Evolutionary conservation across 495 filamentous ascomycete species (phyloP), one percentile per base, ranked within the genome.

Genomic region (Penicillium canariense): DNA sequence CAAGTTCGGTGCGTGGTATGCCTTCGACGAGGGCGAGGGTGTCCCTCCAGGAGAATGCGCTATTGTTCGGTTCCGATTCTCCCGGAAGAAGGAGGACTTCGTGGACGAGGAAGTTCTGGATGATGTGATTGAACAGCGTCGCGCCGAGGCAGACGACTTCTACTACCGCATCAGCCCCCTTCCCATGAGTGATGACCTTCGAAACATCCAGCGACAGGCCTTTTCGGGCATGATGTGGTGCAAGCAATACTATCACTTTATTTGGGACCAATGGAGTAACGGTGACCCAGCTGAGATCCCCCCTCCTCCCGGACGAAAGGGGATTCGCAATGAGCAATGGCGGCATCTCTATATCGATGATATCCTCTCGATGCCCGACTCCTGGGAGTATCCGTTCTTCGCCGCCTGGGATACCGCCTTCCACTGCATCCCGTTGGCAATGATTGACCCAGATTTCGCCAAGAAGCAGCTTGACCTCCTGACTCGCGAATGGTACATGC

Each of bases 341-440:
- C 92, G 87, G 61, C 93, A 97, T 67, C 79, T 97, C 72, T 79
- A 96, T 64, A 82, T 96, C 52, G 93, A 97, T 62, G 93, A 97
- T 63, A 88, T 97, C 36, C 74, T 97, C 2, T 96, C 91, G 0
- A 97, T 97, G 92, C 93, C 93, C 5, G 93, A 97, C 62, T 96
- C 90, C 0, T 97, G 93, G 93, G 93, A 97, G 64, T 97, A 97
- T 65, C 93, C 93, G 0, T 97, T 97, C 78, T 97, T 97, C 68
- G 92, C 92, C 12, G 93, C 93, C 1, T 97, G 93, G 93, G 93
- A 97, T 62, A 91, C 90, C 32, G 92, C 91, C 3, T 97, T 97
- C 74, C 93, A 97, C 67, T 94, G 90, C 64, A 96, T 97, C 59
- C 90, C 92, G 2, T 72, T 97, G 54, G 89, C 93, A 8, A 96